Evolutionary conservation across 345 rosid genomes (phyloP).

Genomic region (Sonneratia alba): DNA sequence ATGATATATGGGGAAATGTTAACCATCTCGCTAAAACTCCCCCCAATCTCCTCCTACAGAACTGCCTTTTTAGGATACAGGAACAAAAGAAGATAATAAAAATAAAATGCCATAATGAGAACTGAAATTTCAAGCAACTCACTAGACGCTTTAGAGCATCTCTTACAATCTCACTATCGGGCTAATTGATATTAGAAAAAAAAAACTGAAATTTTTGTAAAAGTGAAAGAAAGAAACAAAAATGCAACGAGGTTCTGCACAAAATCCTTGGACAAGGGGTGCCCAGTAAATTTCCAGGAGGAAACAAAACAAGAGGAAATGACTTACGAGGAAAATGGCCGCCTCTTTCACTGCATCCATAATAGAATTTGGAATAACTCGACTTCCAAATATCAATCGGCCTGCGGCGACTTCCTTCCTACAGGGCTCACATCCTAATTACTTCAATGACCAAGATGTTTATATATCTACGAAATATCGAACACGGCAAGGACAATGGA

Average conservation of each 20-base stretch:
- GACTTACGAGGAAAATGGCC: slow-evolving; percentile 57
- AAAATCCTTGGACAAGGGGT: not conserved
- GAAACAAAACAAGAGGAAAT: not conserved
- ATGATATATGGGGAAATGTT: not conserved
- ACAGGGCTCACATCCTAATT: slow-evolving; percentile 7
- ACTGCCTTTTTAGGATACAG: not conserved
- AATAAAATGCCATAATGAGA: not conserved
- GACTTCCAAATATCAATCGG: slow-evolving; percentile 91
- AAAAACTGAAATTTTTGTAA: not conserved
- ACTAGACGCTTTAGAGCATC: not conserved
- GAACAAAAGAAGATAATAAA: not conserved
- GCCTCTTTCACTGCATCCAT: slow-evolving; percentile 82
- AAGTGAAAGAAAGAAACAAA: not conserved
- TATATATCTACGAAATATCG: not conserved
- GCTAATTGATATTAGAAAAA: not conserved
- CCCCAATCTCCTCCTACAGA: not conserved
- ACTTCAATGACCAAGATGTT: not conserved
- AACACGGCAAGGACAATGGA: not conserved
- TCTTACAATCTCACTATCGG: not conserved
- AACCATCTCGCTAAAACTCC: not conserved
- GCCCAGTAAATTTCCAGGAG: not conserved
- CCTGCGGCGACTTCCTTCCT: slow-evolving; percentile 46
- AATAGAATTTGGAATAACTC: slow-evolving; percentile 41
- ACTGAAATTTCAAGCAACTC: not conserved
- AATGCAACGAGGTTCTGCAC: not conserved